Evolutionary conservation across 2,329 filamentous ascomycete species (phyloP).

Genomic region (Mollisiaceae sp.): DNA sequence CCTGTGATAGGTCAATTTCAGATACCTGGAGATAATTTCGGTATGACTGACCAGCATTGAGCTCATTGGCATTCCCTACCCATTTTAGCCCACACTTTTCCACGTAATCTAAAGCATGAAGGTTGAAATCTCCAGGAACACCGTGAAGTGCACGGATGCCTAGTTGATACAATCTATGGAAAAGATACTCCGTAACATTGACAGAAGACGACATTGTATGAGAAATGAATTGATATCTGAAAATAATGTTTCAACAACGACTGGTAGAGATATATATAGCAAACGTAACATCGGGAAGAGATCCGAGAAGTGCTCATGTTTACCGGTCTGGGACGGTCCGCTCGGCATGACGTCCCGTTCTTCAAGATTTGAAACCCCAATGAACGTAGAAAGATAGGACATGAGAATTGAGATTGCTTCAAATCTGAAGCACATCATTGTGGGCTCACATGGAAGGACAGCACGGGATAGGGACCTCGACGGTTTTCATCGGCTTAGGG

Average conservation of each 20-base stretch:
- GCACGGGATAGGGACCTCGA: neutral
- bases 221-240: neutral
- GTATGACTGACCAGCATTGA: conserved; percentile 20
- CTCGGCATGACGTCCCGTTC: neutral
- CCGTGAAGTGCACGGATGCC: conserved; percentile 69
- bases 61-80: conserved; percentile 39
- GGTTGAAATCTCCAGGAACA: conserved; percentile 73
- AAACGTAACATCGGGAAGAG: neutral
- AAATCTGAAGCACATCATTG: neutral
- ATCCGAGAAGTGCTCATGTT: neutral
- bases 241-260: neutral
- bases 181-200: conserved; percentile 69
- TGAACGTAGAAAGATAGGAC: neutral
- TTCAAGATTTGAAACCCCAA: neutral
- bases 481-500: neutral
- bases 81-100: conserved; percentile 61
- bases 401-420: too few relatives aligned
- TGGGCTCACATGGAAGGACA: neutral
- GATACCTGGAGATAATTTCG: neutral
- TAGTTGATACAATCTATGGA: conserved; percentile 64
- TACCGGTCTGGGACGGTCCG: neutral
- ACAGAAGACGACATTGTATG: conserved; percentile 8
- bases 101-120: conserved; percentile 68
- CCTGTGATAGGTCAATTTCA: conserved; percentile 46
- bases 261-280: neutral